A percentile compares a stretch with the other conserved stretches of the same genome.
These are phyloP conservation scores for Nitzschia inconspicua DNA, from an alignment of 108 stramenopile species.

Conservation along the genomic window DNA sequence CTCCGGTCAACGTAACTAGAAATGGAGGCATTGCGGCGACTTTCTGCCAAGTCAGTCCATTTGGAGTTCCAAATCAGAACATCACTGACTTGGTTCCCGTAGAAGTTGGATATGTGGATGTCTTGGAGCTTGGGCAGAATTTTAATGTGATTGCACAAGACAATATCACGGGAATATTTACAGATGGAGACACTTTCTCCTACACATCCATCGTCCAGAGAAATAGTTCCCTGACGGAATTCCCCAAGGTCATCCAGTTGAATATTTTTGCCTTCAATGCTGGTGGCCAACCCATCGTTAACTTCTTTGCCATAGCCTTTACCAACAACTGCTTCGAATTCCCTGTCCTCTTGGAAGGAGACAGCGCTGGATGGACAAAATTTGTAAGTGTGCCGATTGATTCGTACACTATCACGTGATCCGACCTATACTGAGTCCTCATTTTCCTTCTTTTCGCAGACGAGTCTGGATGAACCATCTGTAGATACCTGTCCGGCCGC, in stretches of 20 bases:
- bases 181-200: constrained; percentile 13
- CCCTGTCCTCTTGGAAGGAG: constrained; percentile 22
- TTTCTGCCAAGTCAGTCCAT: constrained; percentile 7
- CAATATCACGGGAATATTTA: constrained; percentile 7
- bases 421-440: background rate
- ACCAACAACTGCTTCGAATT: constrained; percentile 27
- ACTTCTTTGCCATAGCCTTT: constrained; percentile 19
- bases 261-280: constrained; percentile 19
- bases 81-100: constrained; percentile 29
- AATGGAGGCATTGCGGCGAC: constrained; percentile 6
- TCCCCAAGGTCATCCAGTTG: constrained; percentile 16
- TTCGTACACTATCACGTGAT: no score
- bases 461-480: constrained; percentile 8
- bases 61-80: constrained; percentile 3
- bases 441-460: background rate
- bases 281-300: constrained; percentile 17
- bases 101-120: constrained; percentile 1
- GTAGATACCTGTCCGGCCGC: constrained; percentile 8
- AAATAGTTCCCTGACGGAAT: background rate
- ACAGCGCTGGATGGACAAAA: constrained; percentile 18
- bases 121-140: constrained; percentile 20
- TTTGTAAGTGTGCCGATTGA: constrained; percentile 23
- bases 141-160: constrained; percentile 2
- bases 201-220: constrained; percentile 11
- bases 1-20: constrained; percentile 6